These are phyloP conservation scores for Pythium aphanidermatum DNA, from an alignment of 352 stramenopile genomes.

Conservation along the genomic window DNA sequence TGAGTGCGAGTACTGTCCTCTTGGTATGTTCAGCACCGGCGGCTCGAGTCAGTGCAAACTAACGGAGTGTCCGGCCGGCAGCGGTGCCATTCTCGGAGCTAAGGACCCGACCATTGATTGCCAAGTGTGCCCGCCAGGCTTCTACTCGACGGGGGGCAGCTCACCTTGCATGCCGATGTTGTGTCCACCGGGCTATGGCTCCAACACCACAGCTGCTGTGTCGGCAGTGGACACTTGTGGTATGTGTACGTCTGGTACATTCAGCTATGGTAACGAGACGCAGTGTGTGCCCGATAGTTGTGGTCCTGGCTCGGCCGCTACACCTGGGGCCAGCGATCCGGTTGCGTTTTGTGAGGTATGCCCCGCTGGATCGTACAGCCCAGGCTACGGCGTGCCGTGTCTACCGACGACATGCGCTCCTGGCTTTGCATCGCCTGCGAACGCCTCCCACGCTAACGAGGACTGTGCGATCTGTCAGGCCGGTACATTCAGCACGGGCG, in stretches of 20 bases:
- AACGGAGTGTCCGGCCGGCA: conserved; percentile 28
- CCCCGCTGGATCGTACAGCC: conserved; percentile 26
- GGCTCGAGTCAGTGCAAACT: conserved; percentile 29
- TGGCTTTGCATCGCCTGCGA: conserved; percentile 18
- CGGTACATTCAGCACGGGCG: conserved; percentile 27
- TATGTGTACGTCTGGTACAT: conserved; percentile 25
- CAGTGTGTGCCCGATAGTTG: conserved; percentile 28
- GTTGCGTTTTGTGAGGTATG: conserved; percentile 29
- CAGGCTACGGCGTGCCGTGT: conserved; percentile 23
- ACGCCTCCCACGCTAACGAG: conserved; percentile 21
- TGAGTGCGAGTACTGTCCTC: conserved; percentile 29
- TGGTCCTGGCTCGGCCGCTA: conserved; percentile 22
- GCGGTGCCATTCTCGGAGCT: conserved; percentile 22
- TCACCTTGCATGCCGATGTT: conserved; percentile 26
- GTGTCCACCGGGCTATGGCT: conserved; percentile 24
- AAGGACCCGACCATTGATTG: conserved; percentile 20
- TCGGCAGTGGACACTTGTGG: conserved; percentile 21
- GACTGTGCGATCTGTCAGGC: conserved; percentile 26
- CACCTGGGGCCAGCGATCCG: conserved; percentile 22
- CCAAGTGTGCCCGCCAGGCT: conserved; percentile 23
- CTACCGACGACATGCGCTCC: conserved; percentile 20
- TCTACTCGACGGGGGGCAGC: conserved; percentile 28
- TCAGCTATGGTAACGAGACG: conserved; percentile 26
- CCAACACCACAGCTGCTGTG: conserved; percentile 10
- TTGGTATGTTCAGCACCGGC: conserved; percentile 31